Conservation (phyloP, 306 rosid genomes). For the Vigna hirtella region DNA sequence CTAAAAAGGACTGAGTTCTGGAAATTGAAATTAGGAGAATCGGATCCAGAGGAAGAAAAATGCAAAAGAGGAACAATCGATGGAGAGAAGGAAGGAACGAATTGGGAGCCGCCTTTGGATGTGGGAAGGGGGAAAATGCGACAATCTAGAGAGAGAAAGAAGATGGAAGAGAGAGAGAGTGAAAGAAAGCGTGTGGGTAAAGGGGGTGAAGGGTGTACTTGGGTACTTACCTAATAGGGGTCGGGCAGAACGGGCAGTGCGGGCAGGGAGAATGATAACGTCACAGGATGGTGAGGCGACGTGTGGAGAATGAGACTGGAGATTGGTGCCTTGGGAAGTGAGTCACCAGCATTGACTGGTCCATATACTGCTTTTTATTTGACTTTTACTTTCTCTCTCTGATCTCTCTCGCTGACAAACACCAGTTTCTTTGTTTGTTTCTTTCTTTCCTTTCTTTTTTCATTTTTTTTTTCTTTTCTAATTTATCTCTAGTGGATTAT, state of each 20-base stretch:
- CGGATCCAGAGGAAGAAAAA: background rate
- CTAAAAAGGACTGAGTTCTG: slow-evolving; percentile 10
- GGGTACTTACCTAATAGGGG: background rate
- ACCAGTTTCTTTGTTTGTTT: slow-evolving; percentile 33
- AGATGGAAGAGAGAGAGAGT: slow-evolving; percentile 1
- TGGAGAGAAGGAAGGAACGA: background rate
- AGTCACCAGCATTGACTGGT: slow-evolving; percentile 46
- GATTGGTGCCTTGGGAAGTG: slow-evolving; percentile 35
- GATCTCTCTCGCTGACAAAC: slow-evolving; percentile 28
- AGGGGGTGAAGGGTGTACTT: slow-evolving; percentile 26
- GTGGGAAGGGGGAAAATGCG: slow-evolving; percentile 24
- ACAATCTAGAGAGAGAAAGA: slow-evolving; percentile 29
- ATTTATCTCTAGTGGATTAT: background rate
- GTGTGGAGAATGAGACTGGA: slow-evolving; percentile 31
- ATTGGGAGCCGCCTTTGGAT: slow-evolving; percentile 55
- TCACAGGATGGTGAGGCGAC: slow-evolving; percentile 45
- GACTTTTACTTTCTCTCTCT: slow-evolving; percentile 40
- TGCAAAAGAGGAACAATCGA: background rate
- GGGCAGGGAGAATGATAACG: slow-evolving; percentile 55
- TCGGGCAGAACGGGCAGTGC: slow-evolving; percentile 59
- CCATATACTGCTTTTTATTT: slow-evolving; percentile 28
- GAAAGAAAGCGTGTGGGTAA: slow-evolving; percentile 24
- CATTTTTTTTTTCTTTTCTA: background rate
- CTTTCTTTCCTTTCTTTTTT: background rate
- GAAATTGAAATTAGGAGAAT: background rate